Conservation (phyloP, 257 asterid genomes). For the Oldenlandia corymbosa region DNA sequence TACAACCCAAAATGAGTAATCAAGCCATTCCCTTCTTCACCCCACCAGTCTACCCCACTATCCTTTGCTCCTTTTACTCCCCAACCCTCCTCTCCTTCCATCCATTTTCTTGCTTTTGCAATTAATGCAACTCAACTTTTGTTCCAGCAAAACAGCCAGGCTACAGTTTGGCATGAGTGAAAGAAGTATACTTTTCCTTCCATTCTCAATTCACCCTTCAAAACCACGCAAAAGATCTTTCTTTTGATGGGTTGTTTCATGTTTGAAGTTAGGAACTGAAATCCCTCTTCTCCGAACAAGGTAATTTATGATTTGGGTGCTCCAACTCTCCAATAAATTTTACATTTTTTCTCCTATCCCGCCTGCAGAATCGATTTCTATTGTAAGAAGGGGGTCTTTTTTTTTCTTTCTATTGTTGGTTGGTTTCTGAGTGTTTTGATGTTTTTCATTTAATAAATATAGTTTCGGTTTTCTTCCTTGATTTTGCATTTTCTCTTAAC, state of each 20-base stretch:
- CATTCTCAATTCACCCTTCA: constrained; percentile 22
- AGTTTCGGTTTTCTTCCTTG: constrained; percentile 25
- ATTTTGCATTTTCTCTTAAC: constrained; percentile 11
- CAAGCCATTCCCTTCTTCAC: not conserved
- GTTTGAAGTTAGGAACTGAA: not conserved
- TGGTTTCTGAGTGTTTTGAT: not conserved
- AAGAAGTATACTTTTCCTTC: constrained; percentile 1
- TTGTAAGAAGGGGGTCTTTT: not conserved
- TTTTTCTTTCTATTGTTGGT: not conserved
- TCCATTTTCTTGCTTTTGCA: constrained; percentile 56
- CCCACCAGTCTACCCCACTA: not conserved
- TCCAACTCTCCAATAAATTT: too few relatives aligned
- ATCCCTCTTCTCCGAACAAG: constrained; percentile 5
- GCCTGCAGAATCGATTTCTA: constrained; percentile 2
- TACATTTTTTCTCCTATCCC: constrained; percentile 1
- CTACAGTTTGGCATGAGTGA: constrained; percentile 8
- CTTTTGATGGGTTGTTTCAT: not conserved
- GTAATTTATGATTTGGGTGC: not conserved
- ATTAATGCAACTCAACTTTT: constrained; percentile 44
- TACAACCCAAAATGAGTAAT: not conserved
- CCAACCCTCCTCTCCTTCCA: constrained; percentile 16
- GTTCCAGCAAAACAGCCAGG: constrained; percentile 24
- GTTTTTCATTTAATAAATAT: constrained; percentile 11
- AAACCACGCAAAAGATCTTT: not conserved
- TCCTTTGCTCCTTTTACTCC: not conserved